Percentiles rank a stretch among this genome's conserved stretches.
Evolutionary conservation across 2,329 filamentous ascomycete genomes (phyloP).

Genomic region (Myriosclerotinia curreyana): DNA sequence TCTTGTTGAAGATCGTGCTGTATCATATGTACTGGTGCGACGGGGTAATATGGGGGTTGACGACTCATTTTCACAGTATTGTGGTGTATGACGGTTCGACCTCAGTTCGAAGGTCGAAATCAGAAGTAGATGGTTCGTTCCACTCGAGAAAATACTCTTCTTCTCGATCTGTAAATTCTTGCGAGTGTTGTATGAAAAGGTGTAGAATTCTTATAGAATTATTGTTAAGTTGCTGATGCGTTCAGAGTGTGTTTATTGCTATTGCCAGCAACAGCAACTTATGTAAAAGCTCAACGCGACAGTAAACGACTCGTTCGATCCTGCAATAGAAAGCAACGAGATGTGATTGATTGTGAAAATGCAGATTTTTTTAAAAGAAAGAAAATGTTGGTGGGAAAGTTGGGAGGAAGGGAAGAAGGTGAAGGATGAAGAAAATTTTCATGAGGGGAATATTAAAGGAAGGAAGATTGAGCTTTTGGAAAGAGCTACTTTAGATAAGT

Average conservation of each 20-base stretch:
- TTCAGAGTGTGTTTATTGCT: neutral
- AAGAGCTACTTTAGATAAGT: too few species aligned
- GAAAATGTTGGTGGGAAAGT: neutral
- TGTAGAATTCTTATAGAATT: neutral
- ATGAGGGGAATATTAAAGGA: neutral
- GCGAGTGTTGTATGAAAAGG: neutral
- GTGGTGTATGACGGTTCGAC: neutral
- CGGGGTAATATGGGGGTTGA: neutral
- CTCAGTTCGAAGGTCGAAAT: neutral
- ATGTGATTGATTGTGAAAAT: neutral
- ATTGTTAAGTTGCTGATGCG: neutral
- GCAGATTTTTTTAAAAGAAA: neutral
- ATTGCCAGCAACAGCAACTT: constrained; percentile 11
- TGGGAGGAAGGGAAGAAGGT: neutral
- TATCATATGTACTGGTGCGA: neutral
- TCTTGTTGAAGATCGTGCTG: neutral
- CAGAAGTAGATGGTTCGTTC: neutral
- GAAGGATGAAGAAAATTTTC: neutral
- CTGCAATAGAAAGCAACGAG: constrained; percentile 17
- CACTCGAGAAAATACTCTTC: neutral
- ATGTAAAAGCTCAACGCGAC: constrained; percentile 6
- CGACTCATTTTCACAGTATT: neutral
- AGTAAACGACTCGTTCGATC: neutral
- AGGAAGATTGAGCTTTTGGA: too few species aligned
- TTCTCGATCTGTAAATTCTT: neutral